Evolutionary conservation across 2,329 filamentous ascomycete genomes (phyloP), one percentile per base, ranked within the genome.

Genomic region (Chaetomiaceae sp.): DNA sequence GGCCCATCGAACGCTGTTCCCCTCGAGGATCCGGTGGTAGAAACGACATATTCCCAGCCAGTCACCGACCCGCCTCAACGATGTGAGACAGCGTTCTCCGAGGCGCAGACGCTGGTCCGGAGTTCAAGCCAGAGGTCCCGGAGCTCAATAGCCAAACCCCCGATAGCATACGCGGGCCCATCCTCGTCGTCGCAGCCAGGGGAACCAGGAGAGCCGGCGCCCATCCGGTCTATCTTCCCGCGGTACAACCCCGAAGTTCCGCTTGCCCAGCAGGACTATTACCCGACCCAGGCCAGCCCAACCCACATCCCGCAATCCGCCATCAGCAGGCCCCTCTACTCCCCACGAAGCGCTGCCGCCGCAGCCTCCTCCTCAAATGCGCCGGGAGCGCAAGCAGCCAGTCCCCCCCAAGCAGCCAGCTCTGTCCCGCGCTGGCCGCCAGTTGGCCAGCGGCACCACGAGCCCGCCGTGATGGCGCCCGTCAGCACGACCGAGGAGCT

Each of bases 181-280:
- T 53, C 58, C 3, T 55, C 63, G 14, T 56, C 57, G 23, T 45
- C 53, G 3, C 47, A 43, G 7, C 37, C 42, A 7, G 42, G 27
- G 62, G 64, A 36, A 39, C 47, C 33, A 36, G 40, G 17, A 40
- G 53, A 61, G 55, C 71, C 42, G 69, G 75, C 27, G 6, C 72
- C 78, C 0, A 77, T 88, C 62, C 79, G 81, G 29, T 91, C 87
- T 22, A 90, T 91, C 62, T 91, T 91, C 62, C 88, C 88, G 7
- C 77, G 80, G 27, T 91, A 90, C 65, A 84, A 91, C 63, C 84
- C 83, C 3, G 78, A 78, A 1, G 66, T 89, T 22, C 75, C 86
- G 5, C 76, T 89, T 3, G 76, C 82, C 51, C 80, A 83, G 53
- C 88, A 91, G 64, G 71, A 81, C 43, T 91, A 91, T 69, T 86